These are phyloP conservation scores for Glaciozyma martinii DNA, from an alignment of 768 basidiomycete genomes.

Conservation along the genomic window DNA sequence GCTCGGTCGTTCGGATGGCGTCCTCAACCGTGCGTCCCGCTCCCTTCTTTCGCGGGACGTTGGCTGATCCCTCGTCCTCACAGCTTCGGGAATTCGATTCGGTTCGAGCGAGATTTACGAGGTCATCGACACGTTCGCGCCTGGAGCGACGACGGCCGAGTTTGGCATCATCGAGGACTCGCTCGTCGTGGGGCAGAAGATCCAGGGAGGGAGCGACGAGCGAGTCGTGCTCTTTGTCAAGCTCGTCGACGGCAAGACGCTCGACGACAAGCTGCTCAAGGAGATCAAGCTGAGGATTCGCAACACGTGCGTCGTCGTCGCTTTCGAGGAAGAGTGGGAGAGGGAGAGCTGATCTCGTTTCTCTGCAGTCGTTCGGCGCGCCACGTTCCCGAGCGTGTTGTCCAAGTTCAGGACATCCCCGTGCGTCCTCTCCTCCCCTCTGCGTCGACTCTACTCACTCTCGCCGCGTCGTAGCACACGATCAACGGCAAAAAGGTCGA, in stretches of 20 bases:
- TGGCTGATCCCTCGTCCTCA: neutral
- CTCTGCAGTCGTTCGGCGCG: slow-evolving; percentile 53
- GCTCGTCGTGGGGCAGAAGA: slow-evolving; percentile 62
- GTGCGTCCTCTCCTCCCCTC: neutral
- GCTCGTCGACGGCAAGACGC: slow-evolving; percentile 47
- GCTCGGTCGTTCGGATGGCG: slow-evolving; percentile 74
- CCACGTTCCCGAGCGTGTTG: slow-evolving; percentile 53
- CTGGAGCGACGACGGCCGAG: neutral
- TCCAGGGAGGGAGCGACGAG: slow-evolving; percentile 59
- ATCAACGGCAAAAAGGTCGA: slow-evolving; percentile 74
- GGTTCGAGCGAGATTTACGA: slow-evolving; percentile 74
- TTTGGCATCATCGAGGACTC: slow-evolving; percentile 54
- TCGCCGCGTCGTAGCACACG: slow-evolving; percentile 49
- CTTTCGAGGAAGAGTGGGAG: slow-evolving; percentile 41
- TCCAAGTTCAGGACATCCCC: slow-evolving; percentile 9
- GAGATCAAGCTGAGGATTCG: slow-evolving; percentile 41
- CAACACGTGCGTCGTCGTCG: neutral
- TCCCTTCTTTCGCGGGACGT: neutral
- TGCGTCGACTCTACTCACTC: neutral
- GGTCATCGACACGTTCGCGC: slow-evolving; percentile 57
- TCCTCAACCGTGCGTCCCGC: slow-evolving; percentile 51
- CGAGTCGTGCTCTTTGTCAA: slow-evolving; percentile 68
- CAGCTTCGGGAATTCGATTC: slow-evolving; percentile 65
- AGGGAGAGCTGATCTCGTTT: neutral
- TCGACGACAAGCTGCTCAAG: slow-evolving; percentile 50